These are phyloP conservation scores for Platanthera guangdongensis DNA, from an alignment of 106 monocot species.

Conservation along the genomic window DNA sequence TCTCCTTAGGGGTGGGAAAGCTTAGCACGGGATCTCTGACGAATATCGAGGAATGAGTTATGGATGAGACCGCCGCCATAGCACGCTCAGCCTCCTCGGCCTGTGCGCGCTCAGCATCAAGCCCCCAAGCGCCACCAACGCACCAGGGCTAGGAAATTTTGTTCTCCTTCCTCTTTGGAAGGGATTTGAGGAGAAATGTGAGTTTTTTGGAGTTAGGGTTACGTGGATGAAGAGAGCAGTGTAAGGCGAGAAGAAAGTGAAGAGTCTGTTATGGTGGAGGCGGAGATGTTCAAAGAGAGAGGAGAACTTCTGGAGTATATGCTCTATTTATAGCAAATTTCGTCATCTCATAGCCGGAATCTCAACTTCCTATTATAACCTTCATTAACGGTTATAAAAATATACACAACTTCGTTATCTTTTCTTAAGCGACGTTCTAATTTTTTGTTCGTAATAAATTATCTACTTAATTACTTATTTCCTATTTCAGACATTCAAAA, in stretches of 20 bases:
- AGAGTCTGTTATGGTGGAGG: not conserved
- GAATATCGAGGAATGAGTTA: not conserved
- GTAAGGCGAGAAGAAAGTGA: not conserved
- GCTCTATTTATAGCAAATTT: too few relatives aligned
- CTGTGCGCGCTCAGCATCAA: slow-evolving; percentile 50
- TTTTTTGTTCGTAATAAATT: too few relatives aligned
- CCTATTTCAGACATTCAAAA: too few relatives aligned
- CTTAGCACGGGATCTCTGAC: slow-evolving; percentile 7
- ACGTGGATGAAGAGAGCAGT: not conserved
- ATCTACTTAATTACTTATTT: too few relatives aligned
- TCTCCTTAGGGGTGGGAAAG: slow-evolving; percentile 53
- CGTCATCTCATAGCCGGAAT: too few relatives aligned
- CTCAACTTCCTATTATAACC: too few relatives aligned
- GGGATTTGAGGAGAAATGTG: not conserved
- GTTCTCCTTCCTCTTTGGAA: not conserved
- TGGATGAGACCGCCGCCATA: not conserved
- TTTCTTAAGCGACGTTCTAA: too few relatives aligned
- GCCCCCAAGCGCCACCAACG: slow-evolving; percentile 50
- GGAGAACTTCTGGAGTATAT: too few relatives aligned
- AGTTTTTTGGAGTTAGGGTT: not conserved
- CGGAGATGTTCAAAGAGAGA: too few relatives aligned
- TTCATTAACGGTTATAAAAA: too few relatives aligned
- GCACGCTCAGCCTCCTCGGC: slow-evolving; percentile 33
- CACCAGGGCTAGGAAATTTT: slow-evolving; percentile 46
- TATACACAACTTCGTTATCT: too few relatives aligned